Evolutionary conservation across 352 stramenopile species (phyloP).

Genomic region (Globisporangium alternatum): DNA sequence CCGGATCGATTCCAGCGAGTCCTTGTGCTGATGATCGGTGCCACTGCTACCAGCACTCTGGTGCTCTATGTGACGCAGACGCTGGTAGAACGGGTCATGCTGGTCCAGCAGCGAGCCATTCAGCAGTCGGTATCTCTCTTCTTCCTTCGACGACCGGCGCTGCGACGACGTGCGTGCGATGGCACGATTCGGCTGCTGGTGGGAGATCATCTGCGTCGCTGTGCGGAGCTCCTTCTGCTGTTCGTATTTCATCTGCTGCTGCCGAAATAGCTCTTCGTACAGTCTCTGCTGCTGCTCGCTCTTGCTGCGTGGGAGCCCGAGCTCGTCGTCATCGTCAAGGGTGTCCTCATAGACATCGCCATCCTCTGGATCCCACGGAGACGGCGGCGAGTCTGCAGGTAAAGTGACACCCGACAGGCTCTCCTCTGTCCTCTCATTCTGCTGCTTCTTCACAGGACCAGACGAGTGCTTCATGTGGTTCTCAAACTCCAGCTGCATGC

Average conservation of each 20-base stretch:
- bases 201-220: slow-evolving; percentile 12
- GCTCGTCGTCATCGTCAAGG: slow-evolving; percentile 30
- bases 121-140: slow-evolving; percentile 6
- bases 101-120: slow-evolving; percentile 11
- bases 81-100: slow-evolving; percentile 1
- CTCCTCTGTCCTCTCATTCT: background rate
- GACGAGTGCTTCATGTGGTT: slow-evolving; percentile 32
- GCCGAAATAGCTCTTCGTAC: slow-evolving; percentile 20
- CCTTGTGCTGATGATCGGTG: slow-evolving; percentile 12
- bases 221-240: slow-evolving; percentile 22
- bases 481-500: slow-evolving; percentile 67
- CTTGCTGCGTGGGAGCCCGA: slow-evolving; percentile 30
- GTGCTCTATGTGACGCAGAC: background rate
- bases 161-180: background rate
- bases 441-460: slow-evolving; percentile 4
- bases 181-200: slow-evolving; percentile 9
- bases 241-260: slow-evolving; percentile 22
- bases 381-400: slow-evolving; percentile 17
- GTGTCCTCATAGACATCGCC: slow-evolving; percentile 8
- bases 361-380: background rate
- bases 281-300: slow-evolving; percentile 28
- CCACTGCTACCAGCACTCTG: background rate
- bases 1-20: slow-evolving; percentile 36
- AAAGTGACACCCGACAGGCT: slow-evolving; percentile 25
- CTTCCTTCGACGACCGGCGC: slow-evolving; percentile 10